Base-by-base conservation (phyloP, 1,284 basidiomycete genomes). In the Trichosporon sp. region DNA sequence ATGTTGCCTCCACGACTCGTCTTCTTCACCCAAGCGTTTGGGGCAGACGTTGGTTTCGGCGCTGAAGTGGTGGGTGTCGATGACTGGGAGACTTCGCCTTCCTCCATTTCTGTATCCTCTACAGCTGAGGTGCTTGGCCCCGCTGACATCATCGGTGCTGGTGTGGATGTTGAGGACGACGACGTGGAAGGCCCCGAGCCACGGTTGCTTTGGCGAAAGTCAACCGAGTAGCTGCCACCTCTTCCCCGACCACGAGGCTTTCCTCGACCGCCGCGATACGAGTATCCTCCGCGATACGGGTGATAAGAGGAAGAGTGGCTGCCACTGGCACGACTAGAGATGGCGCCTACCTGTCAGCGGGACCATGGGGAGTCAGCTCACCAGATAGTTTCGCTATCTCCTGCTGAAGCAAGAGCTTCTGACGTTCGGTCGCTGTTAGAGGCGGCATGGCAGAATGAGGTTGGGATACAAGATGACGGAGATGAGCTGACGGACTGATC, bases 371-470 rank as follows among this genome's bases (percentile, higher is more conserved):
- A 7, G 23, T 9, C 16, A 36, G 29, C 74, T 21, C 46, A 78
- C 79, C 78, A 36, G 77, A 78, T 2, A 80, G 64, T 60, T 77
- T 78, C 25, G 80, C 80, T 27, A 81, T 81, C 62, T 81, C 78
- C 32, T 75, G 74, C 63, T 79, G 73, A 0, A 81, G 65, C 6
- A 77, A 68, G 5, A 74, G 59, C 60, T 78, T 79, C 49, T 78
- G 76, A 60, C 65, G 70, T 54, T 79, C 75, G n/a, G 72, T 62
- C 14, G 69, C 67, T 9, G 67, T 37, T 27, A 56, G 9, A 11
- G 64, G 66, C 3, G 66, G 60, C 66, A 68, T 68, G 27, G n/a
- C 25, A 29, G 27, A 29, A 54, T n/a, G 49, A 31, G 29, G 21
- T 16, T 31, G 49, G 16, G 10, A 7, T 13, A 16, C 8, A 29